Base-by-base conservation (phyloP, 345 rosid genomes). In the Acer yangbiense region DNA sequence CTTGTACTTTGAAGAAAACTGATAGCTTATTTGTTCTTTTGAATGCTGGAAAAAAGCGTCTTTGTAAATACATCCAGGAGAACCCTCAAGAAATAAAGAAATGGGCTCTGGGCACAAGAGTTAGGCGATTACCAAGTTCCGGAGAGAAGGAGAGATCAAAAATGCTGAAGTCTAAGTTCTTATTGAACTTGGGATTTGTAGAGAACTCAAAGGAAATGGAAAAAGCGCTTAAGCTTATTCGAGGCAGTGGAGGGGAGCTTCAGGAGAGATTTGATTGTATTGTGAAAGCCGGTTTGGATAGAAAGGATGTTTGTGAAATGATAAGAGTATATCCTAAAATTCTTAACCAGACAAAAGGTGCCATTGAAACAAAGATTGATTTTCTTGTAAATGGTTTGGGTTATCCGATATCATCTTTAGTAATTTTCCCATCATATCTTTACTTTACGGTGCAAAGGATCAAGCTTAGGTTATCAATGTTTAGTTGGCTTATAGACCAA, bases 211-310 rank as follows among this genome's bases (percentile, higher is more conserved):
- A 68, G 18, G 72, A 79, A 76, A 80, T 88, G 85, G 82, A 85
- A 69, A 70, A 76, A 55, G 90, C 88, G 23, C 69, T 84, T 64
- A 88, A 88, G 85, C 20, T 21, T 29, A 90, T 88, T 80, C 90
- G 97, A 44, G 98, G 95, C 73, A 87, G 78, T 25, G 92, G 93
- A 73, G 72, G 73, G 29, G 88, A 90, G 75, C 82, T 95, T 57
- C 97, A 85, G 58, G 94, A 91, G 80, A 87, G 98, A 86, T 95
- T 90, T 78, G 88, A 95, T 85, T 88, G 84, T 50, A 73, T 95
- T 43, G 85, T 90, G 72, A 84, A 81, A 63, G 89, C 88, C 48
- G 98, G 96, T 71, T 76, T 94, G 85, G 90, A 88, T 69, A 80
- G 77, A 76, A 74, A 86, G 67, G 92, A 87, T 60, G 96, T 86